Conservation (phyloP, 371 early-diverging fungal species). For the Mycotypha africana region DNA sequence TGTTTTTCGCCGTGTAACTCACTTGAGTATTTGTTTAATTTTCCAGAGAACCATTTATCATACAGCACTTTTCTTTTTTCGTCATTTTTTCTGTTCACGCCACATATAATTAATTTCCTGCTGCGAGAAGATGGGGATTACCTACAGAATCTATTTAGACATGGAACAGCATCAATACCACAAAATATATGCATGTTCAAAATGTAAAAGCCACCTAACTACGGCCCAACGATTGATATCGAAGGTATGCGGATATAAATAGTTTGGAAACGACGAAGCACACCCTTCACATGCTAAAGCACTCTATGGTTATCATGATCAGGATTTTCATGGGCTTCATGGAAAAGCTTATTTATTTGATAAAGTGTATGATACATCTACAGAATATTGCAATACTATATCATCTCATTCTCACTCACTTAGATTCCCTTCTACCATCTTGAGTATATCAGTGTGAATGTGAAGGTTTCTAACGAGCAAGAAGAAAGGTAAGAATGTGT, state of each 20-base stretch:
- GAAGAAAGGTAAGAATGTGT: conserved; percentile 1
- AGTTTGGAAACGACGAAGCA: background rate
- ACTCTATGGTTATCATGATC: background rate
- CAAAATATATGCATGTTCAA: conserved; percentile 54
- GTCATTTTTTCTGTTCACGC: no score
- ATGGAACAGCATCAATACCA: conserved; percentile 24
- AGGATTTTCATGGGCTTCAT: conserved; percentile 60
- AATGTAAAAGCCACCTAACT: conserved; percentile 73
- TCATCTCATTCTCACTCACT: background rate
- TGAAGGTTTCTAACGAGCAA: background rate
- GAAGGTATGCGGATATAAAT: conserved; percentile 35
- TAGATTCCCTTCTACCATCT: background rate
- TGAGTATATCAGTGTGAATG: conserved; percentile 1
- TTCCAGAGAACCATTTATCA: no score
- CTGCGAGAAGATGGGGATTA: conserved; percentile 67
- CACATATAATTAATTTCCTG: no score
- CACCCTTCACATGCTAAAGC: background rate
- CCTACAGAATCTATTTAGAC: conserved; percentile 50
- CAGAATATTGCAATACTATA: background rate
- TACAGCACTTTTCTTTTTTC: no score
- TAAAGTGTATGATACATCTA: conserved; percentile 37
- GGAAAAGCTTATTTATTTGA: conserved; percentile 64
- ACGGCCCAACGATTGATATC: conserved; percentile 59
- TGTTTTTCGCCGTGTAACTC: no score
- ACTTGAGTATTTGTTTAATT: no score